phyloP scores from a whole-genome alignment of 2,329 filamentous ascomycete species.

The Diaporthe vaccinii region DNA sequence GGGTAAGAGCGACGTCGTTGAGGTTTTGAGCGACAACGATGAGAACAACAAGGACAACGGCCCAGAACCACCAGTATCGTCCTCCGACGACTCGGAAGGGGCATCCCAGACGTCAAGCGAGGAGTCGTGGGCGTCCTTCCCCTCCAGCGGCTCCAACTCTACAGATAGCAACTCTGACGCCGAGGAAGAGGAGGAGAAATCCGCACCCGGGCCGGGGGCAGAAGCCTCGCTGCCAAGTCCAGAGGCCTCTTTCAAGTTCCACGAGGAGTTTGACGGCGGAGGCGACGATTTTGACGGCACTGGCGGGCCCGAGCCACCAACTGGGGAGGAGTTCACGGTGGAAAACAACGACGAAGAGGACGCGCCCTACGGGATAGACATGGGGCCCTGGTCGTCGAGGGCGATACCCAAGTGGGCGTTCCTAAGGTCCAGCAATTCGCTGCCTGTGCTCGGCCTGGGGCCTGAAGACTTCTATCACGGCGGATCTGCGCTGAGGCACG shows the following conservation, averaged over 20 bases:
- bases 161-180: conserved; percentile 6
- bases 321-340: background rate
- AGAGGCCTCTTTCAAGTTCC: conserved; percentile 9
- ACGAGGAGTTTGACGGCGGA: conserved; percentile 20
- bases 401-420: conserved; percentile 33
- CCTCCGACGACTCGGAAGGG: conserved; percentile 13
- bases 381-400: conserved; percentile 14
- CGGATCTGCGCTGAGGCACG: conserved; percentile 23
- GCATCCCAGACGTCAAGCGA: conserved; percentile 13
- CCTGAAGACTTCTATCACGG: conserved; percentile 35
- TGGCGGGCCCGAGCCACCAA: background rate
- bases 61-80: background rate
- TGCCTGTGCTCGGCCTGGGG: conserved; percentile 22
- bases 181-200: background rate
- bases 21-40: background rate
- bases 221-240: background rate
- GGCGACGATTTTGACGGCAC: background rate
- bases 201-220: background rate
- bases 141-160: background rate
- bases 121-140: conserved; percentile 12
- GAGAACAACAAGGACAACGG: background rate
- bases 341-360: conserved; percentile 14
- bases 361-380: background rate
- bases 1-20: background rate
- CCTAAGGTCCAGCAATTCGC: conserved; percentile 36